These are phyloP conservation scores for Kwoniella shivajii DNA, from an alignment of 1,284 basidiomycete species.

Conservation along the genomic window DNA sequence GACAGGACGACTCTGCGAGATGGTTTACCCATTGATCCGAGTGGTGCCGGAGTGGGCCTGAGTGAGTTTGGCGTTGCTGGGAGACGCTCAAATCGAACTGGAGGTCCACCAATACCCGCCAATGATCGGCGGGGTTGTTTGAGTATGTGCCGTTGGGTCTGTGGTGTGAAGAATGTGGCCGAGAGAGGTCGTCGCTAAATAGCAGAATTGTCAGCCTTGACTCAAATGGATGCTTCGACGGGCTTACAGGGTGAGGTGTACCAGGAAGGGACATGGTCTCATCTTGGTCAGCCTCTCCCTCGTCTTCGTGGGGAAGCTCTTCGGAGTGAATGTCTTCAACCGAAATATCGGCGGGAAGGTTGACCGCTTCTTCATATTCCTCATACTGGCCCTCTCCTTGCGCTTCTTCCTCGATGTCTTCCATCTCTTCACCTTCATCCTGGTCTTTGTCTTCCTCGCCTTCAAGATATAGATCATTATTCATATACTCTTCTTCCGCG, in stretches of 20 bases:
- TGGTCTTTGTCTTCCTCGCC: conserved; percentile 8
- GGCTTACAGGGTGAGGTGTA: conserved; percentile 22
- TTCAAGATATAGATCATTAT: not conserved
- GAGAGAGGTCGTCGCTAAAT: conserved; percentile 16
- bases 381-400: conserved; percentile 10
- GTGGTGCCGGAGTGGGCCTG: conserved; percentile 9
- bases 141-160: conserved; percentile 21
- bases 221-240: too few relatives aligned
- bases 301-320: conserved; percentile 11
- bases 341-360: not conserved
- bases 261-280: conserved; percentile 20
- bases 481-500: conserved; percentile 15
- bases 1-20: conserved; percentile 15
- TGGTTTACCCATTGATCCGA: conserved; percentile 28
- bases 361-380: conserved; percentile 14
- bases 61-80: conserved; percentile 18
- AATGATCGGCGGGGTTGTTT: conserved; percentile 26
- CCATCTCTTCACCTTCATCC: conserved; percentile 1
- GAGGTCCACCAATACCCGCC: conserved; percentile 21
- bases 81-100: conserved; percentile 22
- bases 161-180: conserved; percentile 43
- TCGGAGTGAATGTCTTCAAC: conserved; percentile 9
- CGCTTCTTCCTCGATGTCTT: conserved; percentile 1
- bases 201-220: not conserved
- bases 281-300: conserved; percentile 19